Base-by-base conservation (phyloP, 2,329 filamentous ascomycete species). In the Incumbomyces delicatus region DNA sequence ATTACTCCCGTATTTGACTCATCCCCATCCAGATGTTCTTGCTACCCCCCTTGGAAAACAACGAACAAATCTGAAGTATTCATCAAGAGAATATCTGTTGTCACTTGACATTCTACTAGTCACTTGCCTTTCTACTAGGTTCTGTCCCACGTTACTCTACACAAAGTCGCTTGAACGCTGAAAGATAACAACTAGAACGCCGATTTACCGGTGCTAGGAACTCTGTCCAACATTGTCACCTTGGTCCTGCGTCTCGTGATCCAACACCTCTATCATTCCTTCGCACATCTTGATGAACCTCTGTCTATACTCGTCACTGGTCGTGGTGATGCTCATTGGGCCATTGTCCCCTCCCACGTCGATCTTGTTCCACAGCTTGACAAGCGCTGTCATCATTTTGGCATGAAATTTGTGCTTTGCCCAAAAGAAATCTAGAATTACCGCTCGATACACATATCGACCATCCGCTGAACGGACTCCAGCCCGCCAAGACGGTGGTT, bases 391-490 rank as follows among this genome's bases (percentile, higher is more conserved):
- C 74, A 87, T 76, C 1, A 76, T 69, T 60, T 74, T 76, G 1
- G 84, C 78, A 45, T 78, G 80, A 0, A 80, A 56, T 54, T 81
- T 82, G 62, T 86, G 81, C 63, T 83, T 85, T 0, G 81, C 77
- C 83, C 83, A 87, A 67, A 87, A 86, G 64, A 88, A 87, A 61
- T 87, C 84, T 30, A 87, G 67, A 12, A 87, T 64, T 0, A 81
- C 74, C 2, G 75, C 80, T 2, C 83, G 74, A 57, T 85, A 87
- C 11, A 80, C 67, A 70, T 80, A 43, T 35, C 16, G 39, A 13
- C 32, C 45, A 56, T 85, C 78, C 0, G 72, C 67, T 8, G 80
- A 83, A 1, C 63, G 54, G 0, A 86, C 57, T 0, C 83, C 83
- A 0, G 68, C 73, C 10, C 82, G 70, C 83, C 83, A 87, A 5